phyloP scores from a whole-genome alignment of 2,329 filamentous ascomycete genomes.

The Aureobasidium lini region DNA sequence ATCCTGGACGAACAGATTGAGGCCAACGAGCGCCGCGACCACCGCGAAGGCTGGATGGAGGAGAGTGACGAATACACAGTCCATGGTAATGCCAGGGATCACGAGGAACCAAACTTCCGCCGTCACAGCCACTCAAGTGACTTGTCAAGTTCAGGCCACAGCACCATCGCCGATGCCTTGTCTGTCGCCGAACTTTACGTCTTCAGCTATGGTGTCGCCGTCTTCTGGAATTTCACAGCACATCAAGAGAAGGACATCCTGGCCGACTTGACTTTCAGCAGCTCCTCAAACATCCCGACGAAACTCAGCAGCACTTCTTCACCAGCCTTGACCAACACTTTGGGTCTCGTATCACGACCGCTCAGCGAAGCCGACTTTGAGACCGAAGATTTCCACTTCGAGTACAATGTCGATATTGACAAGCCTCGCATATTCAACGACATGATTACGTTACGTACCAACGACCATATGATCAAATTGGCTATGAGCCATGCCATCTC shows the following conservation, averaged over 20 bases:
- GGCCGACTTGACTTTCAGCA: conserved; percentile 85
- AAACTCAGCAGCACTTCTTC: conserved; percentile 14
- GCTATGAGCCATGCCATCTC: conserved; percentile 96
- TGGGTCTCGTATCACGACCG: conserved; percentile 68
- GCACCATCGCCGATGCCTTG: conserved; percentile 62
- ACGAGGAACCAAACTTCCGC: conserved; percentile 15
- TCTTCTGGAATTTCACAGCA: conserved; percentile 98
- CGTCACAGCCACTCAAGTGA: conserved; percentile 22
- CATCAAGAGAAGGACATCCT: conserved; percentile 93
- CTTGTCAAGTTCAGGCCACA: conserved; percentile 38
- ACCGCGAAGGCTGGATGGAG: conserved; percentile 85
- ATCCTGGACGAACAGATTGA: conserved; percentile 94
- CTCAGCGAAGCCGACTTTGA: conserved; percentile 87
- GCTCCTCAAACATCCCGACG: conserved; percentile 44
- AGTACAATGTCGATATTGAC: conserved; percentile 81
- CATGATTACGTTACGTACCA: conserved; percentile 93
- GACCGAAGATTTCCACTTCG: conserved; percentile 97
- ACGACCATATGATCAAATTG: conserved; percentile 98
- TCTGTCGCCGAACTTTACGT: conserved; percentile 93
- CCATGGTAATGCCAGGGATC: conserved; percentile 17
- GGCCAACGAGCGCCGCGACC: conserved; percentile 78
- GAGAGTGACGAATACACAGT: conserved; percentile 59
- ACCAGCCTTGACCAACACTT: conserved; percentile 25
- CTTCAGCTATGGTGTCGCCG: conserved; percentile 92
- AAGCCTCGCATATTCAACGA: conserved; percentile 94